Conservation (phyloP, 1,139 yeast genomes). For the Insectozyma bohioensis region DNA sequence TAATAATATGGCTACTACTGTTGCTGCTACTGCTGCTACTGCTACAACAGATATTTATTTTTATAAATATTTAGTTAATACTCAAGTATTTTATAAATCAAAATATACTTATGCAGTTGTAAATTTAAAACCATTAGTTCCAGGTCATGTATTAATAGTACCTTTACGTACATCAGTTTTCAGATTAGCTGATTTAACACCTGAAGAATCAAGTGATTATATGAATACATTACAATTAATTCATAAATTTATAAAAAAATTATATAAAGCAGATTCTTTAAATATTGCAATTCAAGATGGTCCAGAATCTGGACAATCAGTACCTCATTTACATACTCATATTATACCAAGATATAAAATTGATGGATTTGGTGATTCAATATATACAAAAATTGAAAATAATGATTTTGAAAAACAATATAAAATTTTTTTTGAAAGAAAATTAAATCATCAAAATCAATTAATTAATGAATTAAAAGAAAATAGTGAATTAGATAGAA, state of each 20-base stretch:
- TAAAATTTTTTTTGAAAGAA: constrained; percentile 32
- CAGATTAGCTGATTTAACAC: constrained; percentile 64
- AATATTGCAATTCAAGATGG: constrained; percentile 96
- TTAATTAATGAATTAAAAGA: constrained; percentile 5
- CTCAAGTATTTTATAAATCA: constrained; percentile 61
- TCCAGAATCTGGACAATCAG: constrained; percentile 90
- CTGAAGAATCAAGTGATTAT: constrained; percentile 75
- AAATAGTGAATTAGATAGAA: constrained; percentile 41
- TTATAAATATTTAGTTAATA: constrained; percentile 56
- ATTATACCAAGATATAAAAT: constrained; percentile 73
- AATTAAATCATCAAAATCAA: constrained; percentile 14
- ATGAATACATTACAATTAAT: constrained; percentile 74
- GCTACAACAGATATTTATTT: constrained; percentile 44
- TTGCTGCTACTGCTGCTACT: no score
- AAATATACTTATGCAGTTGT: constrained; percentile 76
- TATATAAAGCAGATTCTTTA: constrained; percentile 74
- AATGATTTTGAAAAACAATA: constrained; percentile 31
- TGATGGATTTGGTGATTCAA: constrained; percentile 59
- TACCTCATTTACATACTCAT: constrained; percentile 93
- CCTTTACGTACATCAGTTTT: constrained; percentile 64
- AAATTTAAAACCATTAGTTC: constrained; percentile 83
- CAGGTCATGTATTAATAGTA: constrained; percentile 89
- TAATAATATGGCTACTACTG: no score
- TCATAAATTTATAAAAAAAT: constrained; percentile 59
- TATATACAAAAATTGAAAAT: constrained; percentile 61